Percentiles rank a stretch among this genome's conserved stretches.
These are phyloP conservation scores for Rhizomucor pusillus DNA, from an alignment of 371 early-diverging fungal genomes.

Conservation along the genomic window DNA sequence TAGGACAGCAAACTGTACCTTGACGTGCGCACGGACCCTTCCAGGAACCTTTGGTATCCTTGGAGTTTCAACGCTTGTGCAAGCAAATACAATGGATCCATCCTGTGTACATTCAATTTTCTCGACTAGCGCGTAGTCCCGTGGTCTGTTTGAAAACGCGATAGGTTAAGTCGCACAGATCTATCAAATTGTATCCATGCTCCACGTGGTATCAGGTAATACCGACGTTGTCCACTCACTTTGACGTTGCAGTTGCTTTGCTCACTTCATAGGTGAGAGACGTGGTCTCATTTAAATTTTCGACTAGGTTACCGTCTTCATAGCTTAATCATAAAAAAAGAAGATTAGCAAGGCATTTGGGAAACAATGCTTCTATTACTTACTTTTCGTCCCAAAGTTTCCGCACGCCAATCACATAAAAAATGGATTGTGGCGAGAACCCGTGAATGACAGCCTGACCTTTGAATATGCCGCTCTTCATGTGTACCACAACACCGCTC, in stretches of 20 bases:
- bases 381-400: constrained; percentile 62
- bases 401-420: constrained; percentile 65
- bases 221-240: constrained; percentile 24
- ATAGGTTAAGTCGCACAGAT: no score
- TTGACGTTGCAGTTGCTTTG: constrained; percentile 48
- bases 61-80: constrained; percentile 65
- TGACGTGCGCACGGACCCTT: constrained; percentile 56
- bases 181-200: not conserved
- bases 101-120: constrained; percentile 49
- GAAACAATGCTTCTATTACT: constrained; percentile 1
- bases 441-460: constrained; percentile 64
- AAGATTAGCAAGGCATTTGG: not conserved
- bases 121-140: constrained; percentile 44
- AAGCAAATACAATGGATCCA: constrained; percentile 59
- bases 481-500: constrained; percentile 68
- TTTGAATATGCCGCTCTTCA: constrained; percentile 57
- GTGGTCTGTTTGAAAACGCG: constrained; percentile 15
- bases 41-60: constrained; percentile 59
- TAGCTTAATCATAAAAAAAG: constrained; percentile 25
- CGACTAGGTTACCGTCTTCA: constrained; percentile 54
- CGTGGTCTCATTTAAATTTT: constrained; percentile 44
- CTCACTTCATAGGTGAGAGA: constrained; percentile 52
- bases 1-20: constrained; percentile 26
- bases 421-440: constrained; percentile 64
- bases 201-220: not conserved